Base-by-base conservation (phyloP, 495 filamentous ascomycete species). In the Aspergillus baeticus region DNA sequence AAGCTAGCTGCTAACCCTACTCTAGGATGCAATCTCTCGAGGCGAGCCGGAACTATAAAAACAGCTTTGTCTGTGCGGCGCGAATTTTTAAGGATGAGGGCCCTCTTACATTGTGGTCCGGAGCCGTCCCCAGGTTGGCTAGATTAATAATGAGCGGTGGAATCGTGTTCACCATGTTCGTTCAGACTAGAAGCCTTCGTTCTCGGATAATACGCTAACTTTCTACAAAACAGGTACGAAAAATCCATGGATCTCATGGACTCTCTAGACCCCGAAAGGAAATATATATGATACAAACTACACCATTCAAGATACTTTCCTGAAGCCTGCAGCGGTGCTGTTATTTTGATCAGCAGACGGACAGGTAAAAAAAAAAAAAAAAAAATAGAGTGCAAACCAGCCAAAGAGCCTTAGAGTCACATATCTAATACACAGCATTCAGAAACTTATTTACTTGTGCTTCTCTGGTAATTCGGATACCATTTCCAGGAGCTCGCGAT, bases 131-230 rank as follows among this genome's bases (percentile, higher is more conserved):
- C 2, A 73, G 94, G 46, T 71, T 98, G 63, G 92, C 84, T 17
- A 76, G 94, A 53, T 69, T 98, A 58, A 89, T 96, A 57, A 50
- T 92, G 76, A 96, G 91, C 66, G 94, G 94, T 47, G 94, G 94
- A 17, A 96, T 98, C 66, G 95, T 98, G 49, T 98, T 98, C 67
- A 92, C 95, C 4, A 96, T 98, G 92, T 87, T 68, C 56, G 82
- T 76, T 44, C 38, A 43, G 21, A 6, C 14, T 22, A 10, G 15
- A 20, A 10, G 41, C 21, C n/a, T 18, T 1, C 14, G 33, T 37
- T 26, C 7, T 29, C 26, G 33, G 6, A 13, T 33, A 26, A 45
- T 15, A 38, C 2, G 20, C 56, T 64, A 44, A 58, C 63, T 51
- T 55, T 45, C 57, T 43, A 20, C 14, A 29, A 44, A 57, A 39